These are phyloP conservation scores for Bothriochloa decipiens DNA, from an alignment of 176 grass and related monocot genomes.

Conservation along the genomic window DNA sequence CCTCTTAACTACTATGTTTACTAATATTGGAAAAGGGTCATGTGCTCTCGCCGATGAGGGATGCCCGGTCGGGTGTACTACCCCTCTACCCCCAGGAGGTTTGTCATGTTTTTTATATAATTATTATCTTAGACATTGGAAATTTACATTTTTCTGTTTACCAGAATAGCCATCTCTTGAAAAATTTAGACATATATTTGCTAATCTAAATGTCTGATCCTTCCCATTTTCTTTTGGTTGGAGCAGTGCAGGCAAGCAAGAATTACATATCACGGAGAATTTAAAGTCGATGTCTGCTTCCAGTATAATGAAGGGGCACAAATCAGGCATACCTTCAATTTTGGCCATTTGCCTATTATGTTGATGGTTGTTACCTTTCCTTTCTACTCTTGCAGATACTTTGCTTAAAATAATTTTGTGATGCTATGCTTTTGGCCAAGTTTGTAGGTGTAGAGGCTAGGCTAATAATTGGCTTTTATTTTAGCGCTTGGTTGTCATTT, in stretches of 20 bases:
- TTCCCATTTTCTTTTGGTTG: constrained; percentile 37
- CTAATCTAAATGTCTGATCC: constrained; percentile 1
- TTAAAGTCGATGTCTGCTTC: constrained; percentile 56
- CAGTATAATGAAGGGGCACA: constrained; percentile 58
- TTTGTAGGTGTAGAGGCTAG: neutral
- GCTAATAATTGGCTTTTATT: neutral
- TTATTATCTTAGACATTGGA: constrained; percentile 9
- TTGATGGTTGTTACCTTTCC: constrained; percentile 68
- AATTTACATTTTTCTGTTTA: neutral
- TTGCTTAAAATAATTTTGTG: neutral
- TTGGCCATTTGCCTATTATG: constrained; percentile 93
- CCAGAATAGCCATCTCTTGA: neutral
- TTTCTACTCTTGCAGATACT: neutral
- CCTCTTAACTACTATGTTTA: constrained; percentile 58
- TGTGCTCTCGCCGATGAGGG: constrained; percentile 55
- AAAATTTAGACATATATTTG: constrained; percentile 11
- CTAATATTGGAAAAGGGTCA: constrained; percentile 70
- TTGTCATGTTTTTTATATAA: neutral
- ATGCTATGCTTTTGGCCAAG: constrained; percentile 12
- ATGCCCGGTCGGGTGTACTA: constrained; percentile 39
- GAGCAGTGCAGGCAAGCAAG: constrained; percentile 81
- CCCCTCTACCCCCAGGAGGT: constrained; percentile 77
- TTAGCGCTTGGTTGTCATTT: constrained; percentile 19
- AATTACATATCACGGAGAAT: constrained; percentile 72
- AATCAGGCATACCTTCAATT: constrained; percentile 70